These are phyloP conservation scores for Penicillium janthinellum DNA, from an alignment of 2,329 filamentous ascomycete genomes.

Conservation along the genomic window DNA sequence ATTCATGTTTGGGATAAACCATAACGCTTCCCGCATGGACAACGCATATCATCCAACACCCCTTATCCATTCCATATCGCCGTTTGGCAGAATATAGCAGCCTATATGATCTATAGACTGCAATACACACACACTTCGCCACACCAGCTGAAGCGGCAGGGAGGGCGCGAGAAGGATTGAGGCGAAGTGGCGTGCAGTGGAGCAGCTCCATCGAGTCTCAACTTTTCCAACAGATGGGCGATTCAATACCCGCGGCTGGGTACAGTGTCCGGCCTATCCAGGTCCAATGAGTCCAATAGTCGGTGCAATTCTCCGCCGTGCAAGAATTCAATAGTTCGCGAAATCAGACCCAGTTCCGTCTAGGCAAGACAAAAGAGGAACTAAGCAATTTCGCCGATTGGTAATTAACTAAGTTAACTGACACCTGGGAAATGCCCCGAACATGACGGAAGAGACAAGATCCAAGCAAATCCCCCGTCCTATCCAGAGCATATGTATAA, in stretches of 20 bases:
- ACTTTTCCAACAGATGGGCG: too few species aligned
- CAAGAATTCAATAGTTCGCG: conserved; percentile 19
- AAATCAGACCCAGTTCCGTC: conserved; percentile 3
- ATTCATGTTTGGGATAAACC: neutral
- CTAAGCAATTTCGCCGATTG: neutral
- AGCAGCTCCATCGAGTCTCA: conserved; percentile 1
- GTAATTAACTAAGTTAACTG: neutral
- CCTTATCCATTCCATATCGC: neutral
- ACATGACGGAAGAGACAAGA: neutral
- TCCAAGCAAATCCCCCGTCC: neutral
- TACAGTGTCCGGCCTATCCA: conserved; percentile 14
- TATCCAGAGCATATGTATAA: neutral
- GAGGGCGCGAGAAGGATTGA: neutral
- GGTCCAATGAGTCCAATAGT: neutral
- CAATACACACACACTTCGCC: neutral
- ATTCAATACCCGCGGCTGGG: conserved; percentile 9
- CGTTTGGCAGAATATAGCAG: neutral
- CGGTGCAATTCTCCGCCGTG: neutral
- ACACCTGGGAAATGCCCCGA: neutral
- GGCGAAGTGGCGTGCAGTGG: conserved; percentile 4
- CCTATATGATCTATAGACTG: neutral
- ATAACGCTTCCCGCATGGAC: neutral
- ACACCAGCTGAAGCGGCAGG: conserved; percentile 2
- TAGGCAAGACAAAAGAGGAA: neutral
- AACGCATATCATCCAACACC: neutral